Evolutionary conservation across 176 grass and related monocot genomes (phyloP), one percentile per base, ranked within the genome.

Genomic region (Musa itinerans): DNA sequence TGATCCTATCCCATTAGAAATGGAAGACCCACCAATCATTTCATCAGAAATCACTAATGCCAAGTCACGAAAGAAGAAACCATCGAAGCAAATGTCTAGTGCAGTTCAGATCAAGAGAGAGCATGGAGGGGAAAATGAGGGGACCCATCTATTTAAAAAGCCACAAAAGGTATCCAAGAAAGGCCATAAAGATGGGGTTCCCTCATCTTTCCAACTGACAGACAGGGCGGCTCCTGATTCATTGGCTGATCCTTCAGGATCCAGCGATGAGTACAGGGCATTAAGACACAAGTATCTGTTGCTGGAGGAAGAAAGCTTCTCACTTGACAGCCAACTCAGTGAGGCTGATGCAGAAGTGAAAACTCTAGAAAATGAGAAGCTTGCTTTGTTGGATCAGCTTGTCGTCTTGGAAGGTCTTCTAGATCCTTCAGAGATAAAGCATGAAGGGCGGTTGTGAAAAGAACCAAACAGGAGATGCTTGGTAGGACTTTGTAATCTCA

Each of bases 361-460:
- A 17, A 77, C 77, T 68, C 77, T 99, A 2, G 84, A 89, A 65
- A 82, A 86, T 51, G 82, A 94, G 55, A 99, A 99, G 69, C 58
- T 52, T 59, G 88, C 84, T 10, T 78, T 99, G 69, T 78, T 94
- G 85, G 95, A 94, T 87, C 81, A 99, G 77, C 95, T 99, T 77
- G 90, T 99, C 77, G 88, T 99, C 54, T 81, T 99, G 78, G 90
- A 99, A 86, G 95, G 95, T 56, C 87, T 99, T 73, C 74, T 99
- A 1, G 78, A 90, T 26, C 86, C 90, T 10, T 75, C 69, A 0
- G 69, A 80, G 49, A 49, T 84, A 26, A 82, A 76, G 12, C 52
- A 25, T 2, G 63, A 69, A 8, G 62, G 55, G 72, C 77, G 80
- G 76, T 17, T 65, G 49, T 65, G 61, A 77, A 52, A 52, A 64